A percentile compares a stretch with the other conserved stretches of the same genome.
These are phyloP conservation scores for Beauveria varroae DNA, from an alignment of 2,329 filamentous ascomycete species.

Conservation along the genomic window DNA sequence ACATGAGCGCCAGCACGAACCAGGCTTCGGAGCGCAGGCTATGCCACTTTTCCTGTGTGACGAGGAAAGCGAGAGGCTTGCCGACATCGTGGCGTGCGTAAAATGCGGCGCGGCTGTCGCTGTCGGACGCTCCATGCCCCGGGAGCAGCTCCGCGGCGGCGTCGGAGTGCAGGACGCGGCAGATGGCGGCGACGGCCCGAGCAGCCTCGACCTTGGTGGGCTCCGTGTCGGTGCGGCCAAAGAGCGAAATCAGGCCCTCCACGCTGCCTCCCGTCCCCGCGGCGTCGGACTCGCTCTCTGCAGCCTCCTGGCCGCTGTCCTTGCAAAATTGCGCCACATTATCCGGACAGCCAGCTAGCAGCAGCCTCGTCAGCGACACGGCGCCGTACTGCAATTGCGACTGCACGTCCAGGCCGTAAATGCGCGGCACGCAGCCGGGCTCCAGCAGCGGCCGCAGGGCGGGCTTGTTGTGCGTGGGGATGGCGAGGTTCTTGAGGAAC, in stretches of 20 bases:
- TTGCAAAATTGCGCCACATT: slow-evolving; percentile 45
- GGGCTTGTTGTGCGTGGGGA: slow-evolving; percentile 48
- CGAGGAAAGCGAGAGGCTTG: slow-evolving; percentile 41
- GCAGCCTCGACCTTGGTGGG: slow-evolving; percentile 55
- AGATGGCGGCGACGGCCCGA: slow-evolving; percentile 44
- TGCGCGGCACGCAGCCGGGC: slow-evolving; percentile 38
- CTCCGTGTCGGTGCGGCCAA: slow-evolving; percentile 31
- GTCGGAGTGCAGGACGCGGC: slow-evolving; percentile 45
- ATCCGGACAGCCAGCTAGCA: slow-evolving; percentile 43
- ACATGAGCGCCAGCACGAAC: slow-evolving; percentile 56
- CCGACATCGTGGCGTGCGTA: slow-evolving; percentile 38
- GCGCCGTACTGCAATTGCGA: slow-evolving; percentile 54
- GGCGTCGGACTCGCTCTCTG: not conserved
- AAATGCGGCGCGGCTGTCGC: slow-evolving; percentile 28
- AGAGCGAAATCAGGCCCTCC: slow-evolving; percentile 30
- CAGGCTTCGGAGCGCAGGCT: slow-evolving; percentile 52
- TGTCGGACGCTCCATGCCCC: slow-evolving; percentile 14
- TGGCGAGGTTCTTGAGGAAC: slow-evolving; percentile 58
- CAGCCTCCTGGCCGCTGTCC: not conserved
- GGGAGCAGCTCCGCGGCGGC: slow-evolving; percentile 23
- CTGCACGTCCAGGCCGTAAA: slow-evolving; percentile 44
- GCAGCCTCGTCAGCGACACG: slow-evolving; percentile 48
- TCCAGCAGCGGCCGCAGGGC: slow-evolving; percentile 42
- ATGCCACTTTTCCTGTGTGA: slow-evolving; percentile 51
- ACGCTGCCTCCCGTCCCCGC: slow-evolving; percentile 24